Base-by-base conservation (phyloP, 768 basidiomycete species). In the Leucosporidium yakuticum region DNA sequence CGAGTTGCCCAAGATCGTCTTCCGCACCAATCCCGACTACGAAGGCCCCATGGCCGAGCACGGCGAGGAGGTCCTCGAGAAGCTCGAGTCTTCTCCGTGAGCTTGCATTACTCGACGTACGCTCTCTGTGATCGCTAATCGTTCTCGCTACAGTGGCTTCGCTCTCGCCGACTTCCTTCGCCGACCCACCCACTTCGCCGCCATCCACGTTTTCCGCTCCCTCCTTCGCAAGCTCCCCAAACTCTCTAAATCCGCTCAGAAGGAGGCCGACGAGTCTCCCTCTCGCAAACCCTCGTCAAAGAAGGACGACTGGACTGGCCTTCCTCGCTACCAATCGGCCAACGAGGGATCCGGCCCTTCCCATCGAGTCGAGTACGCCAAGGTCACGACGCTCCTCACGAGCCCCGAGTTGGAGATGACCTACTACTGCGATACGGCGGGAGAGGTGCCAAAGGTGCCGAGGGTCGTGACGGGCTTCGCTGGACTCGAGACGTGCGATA, bases 391-490 rank as follows among this genome's bases (percentile, higher is more conserved):
- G 62, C 81, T 98, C 34, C 77, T 98, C 34, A 89, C 93, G 71
- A 84, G 90, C 0, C 86, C 86, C 0, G 74, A 82, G 21, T 53
- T 98, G 47, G 92, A 96, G 62, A 76, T 96, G 60, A 84, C 86
- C 2, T 98, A 97, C 79, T 95, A 92, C 73, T 84, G 83, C 14
- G 95, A 97, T 78, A 86, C 86, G 8, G 87, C 87, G 2, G 94
- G 93, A 36, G 82, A 85, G 34, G 89, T 91, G 5, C 87, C 89
- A 34, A 72, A 79, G 60, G 76, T 78, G 8, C 23, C 44, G 23
- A 27, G 36, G 19, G 44, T 59, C 50, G 48, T 48, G 31, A 36
- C 51, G 17, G 57, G 62, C 7, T 48, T 56, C 12, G 66, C 59
- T 17, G 75, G 70, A 6, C 59, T 67, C 31, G 77, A 77, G 39